Evolutionary conservation across 23 red algal genomes (phyloP).

Genomic region (Gracilaria caudata): DNA sequence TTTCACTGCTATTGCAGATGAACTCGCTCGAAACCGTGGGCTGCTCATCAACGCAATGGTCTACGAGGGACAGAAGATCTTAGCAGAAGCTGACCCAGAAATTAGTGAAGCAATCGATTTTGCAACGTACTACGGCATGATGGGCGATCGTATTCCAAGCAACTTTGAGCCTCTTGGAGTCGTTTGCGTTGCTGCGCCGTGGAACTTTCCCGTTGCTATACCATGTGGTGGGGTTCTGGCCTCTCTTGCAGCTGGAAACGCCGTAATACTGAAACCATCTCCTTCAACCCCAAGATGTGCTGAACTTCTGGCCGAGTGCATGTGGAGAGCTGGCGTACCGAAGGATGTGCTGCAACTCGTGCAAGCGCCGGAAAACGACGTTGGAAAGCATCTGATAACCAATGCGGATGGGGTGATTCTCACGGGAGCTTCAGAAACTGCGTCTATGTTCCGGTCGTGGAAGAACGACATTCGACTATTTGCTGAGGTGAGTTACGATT

Average conservation of each 20-base stretch:
- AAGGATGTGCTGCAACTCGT: conserved; percentile 55
- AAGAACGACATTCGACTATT: conserved; percentile 66
- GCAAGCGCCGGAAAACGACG: conserved; percentile 37
- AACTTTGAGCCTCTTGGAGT: conserved; percentile 73
- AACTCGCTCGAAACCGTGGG: conserved; percentile 30
- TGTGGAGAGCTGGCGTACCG: conserved; percentile 46
- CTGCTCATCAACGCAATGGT: conserved; percentile 63
- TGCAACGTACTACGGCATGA: conserved; percentile 65
- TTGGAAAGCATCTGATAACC: conserved; percentile 49
- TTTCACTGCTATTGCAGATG: conserved; percentile 33
- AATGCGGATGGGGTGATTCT: conserved; percentile 61
- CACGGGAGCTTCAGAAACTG: conserved; percentile 61
- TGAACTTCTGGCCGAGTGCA: conserved; percentile 65
- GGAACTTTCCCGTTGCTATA: conserved; percentile 87
- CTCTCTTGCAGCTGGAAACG: conserved; percentile 83
- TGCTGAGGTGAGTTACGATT: conserved; percentile 56
- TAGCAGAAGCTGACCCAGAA: conserved; percentile 59
- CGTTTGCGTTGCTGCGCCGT: conserved; percentile 76
- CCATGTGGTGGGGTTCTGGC: conserved; percentile 59
- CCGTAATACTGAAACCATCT: conserved; percentile 74
- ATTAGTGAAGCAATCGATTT: conserved; percentile 72
- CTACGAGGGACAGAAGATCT: conserved; percentile 47
- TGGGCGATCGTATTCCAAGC: conserved; percentile 19
- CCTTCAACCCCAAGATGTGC: conserved; percentile 39
- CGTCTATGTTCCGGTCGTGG: conserved; percentile 61